Conservation (phyloP, 176 grass and related monocot species). For the Puya raimondii region DNA sequence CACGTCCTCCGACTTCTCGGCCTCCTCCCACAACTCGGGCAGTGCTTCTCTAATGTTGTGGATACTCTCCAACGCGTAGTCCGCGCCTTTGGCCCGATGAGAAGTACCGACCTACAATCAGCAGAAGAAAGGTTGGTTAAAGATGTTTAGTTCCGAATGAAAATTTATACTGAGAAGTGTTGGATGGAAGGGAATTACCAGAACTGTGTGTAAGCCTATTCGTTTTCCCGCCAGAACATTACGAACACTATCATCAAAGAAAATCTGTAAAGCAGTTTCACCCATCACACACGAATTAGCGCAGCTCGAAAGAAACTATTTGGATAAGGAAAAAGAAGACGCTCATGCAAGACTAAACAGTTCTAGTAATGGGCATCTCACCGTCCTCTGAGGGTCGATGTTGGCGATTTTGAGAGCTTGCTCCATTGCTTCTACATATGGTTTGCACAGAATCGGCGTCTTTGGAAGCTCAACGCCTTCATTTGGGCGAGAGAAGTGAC, state of each 20-base stretch:
- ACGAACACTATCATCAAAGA: slow-evolving; percentile 93
- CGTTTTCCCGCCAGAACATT: slow-evolving; percentile 80
- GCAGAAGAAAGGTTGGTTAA: not conserved
- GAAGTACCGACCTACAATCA: slow-evolving; percentile 51
- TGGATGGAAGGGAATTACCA: slow-evolving; percentile 36
- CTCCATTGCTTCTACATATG: slow-evolving; percentile 73
- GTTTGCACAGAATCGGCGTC: slow-evolving; percentile 86
- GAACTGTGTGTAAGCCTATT: slow-evolving; percentile 81
- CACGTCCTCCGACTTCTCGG: slow-evolving; percentile 62
- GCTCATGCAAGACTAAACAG: not conserved
- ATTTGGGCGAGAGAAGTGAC: slow-evolving; percentile 36
- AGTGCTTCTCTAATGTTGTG: slow-evolving; percentile 84
- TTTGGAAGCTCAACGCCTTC: slow-evolving; percentile 44
- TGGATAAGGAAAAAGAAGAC: not conserved
- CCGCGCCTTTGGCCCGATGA: slow-evolving; percentile 59
- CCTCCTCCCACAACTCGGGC: slow-evolving; percentile 85
- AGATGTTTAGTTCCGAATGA: not conserved
- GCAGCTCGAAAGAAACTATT: not conserved
- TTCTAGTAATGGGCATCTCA: slow-evolving; percentile 8
- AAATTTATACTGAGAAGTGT: not conserved
- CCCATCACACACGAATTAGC: not conserved
- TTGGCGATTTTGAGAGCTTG: slow-evolving; percentile 63
- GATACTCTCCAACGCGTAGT: slow-evolving; percentile 89
- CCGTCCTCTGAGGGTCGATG: slow-evolving; percentile 68
- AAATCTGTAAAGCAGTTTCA: slow-evolving; percentile 50